Conservation (phyloP, 2,329 filamentous ascomycete species). For the Xylariaceae sp. region DNA sequence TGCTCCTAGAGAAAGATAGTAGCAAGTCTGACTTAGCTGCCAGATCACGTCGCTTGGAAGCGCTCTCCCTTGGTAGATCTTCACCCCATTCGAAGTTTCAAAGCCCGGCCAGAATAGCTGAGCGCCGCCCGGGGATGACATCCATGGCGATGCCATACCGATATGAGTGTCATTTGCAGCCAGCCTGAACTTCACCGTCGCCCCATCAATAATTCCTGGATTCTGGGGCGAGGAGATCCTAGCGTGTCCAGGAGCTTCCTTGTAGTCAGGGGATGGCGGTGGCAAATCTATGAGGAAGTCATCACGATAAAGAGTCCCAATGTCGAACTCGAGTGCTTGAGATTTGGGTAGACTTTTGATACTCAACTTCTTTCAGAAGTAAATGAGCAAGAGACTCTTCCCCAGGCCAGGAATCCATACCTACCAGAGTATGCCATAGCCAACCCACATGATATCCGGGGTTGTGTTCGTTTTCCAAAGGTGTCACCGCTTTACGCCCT, state of each 20-base stretch:
- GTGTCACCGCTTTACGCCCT: slow-evolving; percentile 3
- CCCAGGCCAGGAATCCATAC: slow-evolving; percentile 1
- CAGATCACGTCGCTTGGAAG: not conserved
- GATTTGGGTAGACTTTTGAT: slow-evolving; percentile 1
- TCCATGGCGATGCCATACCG: no score
- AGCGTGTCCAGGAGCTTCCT: slow-evolving; percentile 14
- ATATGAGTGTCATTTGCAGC: slow-evolving; percentile 7
- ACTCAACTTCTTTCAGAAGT: slow-evolving; percentile 10
- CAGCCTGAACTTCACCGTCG: slow-evolving; percentile 2
- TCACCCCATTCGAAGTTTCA: slow-evolving; percentile 14
- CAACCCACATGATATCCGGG: slow-evolving; percentile 3
- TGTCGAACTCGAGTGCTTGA: slow-evolving; percentile 4
- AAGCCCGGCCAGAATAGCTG: slow-evolving; percentile 12
- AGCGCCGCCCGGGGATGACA: no score
- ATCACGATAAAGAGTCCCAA: slow-evolving; percentile 17
- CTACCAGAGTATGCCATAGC: slow-evolving; percentile 5
- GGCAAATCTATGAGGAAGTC: slow-evolving; percentile 14
- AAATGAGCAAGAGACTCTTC: slow-evolving; percentile 6
- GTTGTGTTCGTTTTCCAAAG: slow-evolving; percentile 12
- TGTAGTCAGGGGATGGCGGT: slow-evolving; percentile 14
- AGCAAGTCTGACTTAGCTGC: slow-evolving; percentile 9
- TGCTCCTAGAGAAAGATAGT: slow-evolving; percentile 14
- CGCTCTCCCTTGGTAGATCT: slow-evolving; percentile 17
- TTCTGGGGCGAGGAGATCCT: slow-evolving; percentile 13
- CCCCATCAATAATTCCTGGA: slow-evolving; percentile 12